phyloP scores from a whole-genome alignment of 2,329 filamentous ascomycete species.

The Apiospora marii region DNA sequence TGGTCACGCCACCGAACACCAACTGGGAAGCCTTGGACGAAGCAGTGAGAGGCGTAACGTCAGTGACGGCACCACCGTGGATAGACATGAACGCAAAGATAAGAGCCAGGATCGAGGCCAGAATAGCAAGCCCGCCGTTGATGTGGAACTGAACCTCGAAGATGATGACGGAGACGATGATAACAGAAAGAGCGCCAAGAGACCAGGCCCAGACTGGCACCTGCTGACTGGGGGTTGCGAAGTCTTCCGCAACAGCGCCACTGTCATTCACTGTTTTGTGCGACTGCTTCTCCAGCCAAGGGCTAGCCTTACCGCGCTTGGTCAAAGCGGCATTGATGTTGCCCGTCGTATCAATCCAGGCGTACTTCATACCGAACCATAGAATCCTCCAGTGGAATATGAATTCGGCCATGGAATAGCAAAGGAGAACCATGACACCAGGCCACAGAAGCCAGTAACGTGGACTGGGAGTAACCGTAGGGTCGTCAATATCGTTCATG shows the following conservation, averaged over 20 bases:
- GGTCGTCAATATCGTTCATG: conserved; percentile 4
- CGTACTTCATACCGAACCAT: conserved; percentile 50
- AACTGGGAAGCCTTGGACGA: conserved; percentile 61
- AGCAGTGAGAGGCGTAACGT: conserved; percentile 59
- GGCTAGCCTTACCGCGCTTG: conserved; percentile 51
- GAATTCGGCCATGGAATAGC: conserved; percentile 49
- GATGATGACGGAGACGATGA: conserved; percentile 55
- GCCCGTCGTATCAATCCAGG: conserved; percentile 54
- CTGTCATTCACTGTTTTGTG: conserved; percentile 4
- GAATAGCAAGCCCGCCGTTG: conserved; percentile 55
- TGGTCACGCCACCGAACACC: conserved; percentile 58
- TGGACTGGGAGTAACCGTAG: conserved; percentile 23
- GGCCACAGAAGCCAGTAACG: conserved; percentile 50
- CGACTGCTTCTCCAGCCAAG: conserved; percentile 23
- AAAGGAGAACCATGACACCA: conserved; percentile 52
- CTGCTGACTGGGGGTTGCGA: conserved; percentile 42
- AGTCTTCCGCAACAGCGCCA: conserved; percentile 24
- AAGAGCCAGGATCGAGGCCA: conserved; percentile 57
- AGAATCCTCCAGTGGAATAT: conserved; percentile 43
- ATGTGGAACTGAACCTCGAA: conserved; percentile 51
- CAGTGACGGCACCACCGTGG: conserved; percentile 56
- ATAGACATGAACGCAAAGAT: conserved; percentile 60
- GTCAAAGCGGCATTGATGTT: conserved; percentile 50
- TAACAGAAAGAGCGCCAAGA: conserved; percentile 49
- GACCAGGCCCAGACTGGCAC: conserved; percentile 56